Evolutionary conservation across 345 rosid genomes (phyloP).

Genomic region (Murraya koenigii): DNA sequence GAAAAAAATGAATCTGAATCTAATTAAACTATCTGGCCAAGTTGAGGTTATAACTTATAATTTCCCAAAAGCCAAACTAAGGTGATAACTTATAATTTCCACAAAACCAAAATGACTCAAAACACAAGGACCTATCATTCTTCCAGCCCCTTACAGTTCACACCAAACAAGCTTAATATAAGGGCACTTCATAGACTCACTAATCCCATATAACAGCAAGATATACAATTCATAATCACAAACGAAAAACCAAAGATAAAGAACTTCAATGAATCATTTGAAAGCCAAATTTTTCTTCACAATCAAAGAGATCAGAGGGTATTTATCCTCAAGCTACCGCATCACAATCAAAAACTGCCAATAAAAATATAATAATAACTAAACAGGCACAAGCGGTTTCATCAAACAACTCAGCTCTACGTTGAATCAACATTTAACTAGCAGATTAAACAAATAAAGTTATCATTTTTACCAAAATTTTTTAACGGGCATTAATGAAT

Average conservation of each 20-base stretch:
- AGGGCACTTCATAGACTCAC: not conserved
- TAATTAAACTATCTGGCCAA: not conserved
- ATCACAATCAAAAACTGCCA: conserved; percentile 1
- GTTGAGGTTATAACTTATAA: not conserved
- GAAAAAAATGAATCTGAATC: not conserved
- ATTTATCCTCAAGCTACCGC: not conserved
- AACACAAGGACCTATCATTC: not conserved
- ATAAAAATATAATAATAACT: not conserved
- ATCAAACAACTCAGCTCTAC: not conserved
- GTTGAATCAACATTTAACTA: conserved; percentile 2
- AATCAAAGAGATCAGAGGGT: not conserved
- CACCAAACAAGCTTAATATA: not conserved
- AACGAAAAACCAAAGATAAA: not conserved
- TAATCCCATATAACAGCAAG: not conserved
- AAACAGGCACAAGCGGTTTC: not conserved
- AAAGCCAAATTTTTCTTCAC: conserved; percentile 1
- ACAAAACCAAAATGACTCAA: not conserved
- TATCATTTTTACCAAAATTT: not conserved
- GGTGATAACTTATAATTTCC: not conserved
- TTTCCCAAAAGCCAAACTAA: not conserved
- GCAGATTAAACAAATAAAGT: not conserved
- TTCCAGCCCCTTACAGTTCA: no score
- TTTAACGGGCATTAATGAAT: not conserved
- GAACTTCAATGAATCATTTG: not conserved
- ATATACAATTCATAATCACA: not conserved